Base-by-base conservation (phyloP, 2,329 filamentous ascomycete species). In the Ophiocordyceps camponoti-saundersi region DNA sequence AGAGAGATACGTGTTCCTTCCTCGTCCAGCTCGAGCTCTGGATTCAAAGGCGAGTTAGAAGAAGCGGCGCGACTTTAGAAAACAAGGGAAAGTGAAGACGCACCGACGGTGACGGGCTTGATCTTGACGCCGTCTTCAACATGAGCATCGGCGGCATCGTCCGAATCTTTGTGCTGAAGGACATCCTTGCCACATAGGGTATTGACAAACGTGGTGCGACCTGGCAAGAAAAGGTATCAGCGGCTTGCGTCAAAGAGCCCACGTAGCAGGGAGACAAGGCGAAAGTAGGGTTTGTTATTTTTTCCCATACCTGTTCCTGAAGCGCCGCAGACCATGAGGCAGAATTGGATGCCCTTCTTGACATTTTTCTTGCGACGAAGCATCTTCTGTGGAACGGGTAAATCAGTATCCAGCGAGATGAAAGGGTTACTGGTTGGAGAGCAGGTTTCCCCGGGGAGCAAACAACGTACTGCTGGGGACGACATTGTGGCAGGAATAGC, bases 331-430 rank as follows among this genome's bases (percentile, higher is more conserved):
- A 98, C 92, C 92, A 98, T 98, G 79, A 98, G 71, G 69, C 89
- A 96, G 75, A 98, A 98, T 77, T 98, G 92, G 64, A 98, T 96
- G 65, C 92, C 92, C 80, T 95, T 95, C 85, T 95, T 95, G 73
- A 98, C 90, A 79, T 98, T 96, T 85, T 98, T 98, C 90, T 98
- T 98, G 71, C 87, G 84, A 72, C 92, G 89, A 66, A 95, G 89
- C 85, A 95, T 92, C 70, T 93, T 86, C 80, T 87, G 39, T 36
- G 12, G 13, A 12, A 16, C 40, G 15, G n/a, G 44, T 10, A n/a
- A 30, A 39, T 39, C 34, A 39, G 34, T 18, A 18, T 18, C 15
- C 15, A 39, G 10, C 16, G 16, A 39, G 6, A n/a, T 18, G 34
- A 16, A 39, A 8, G 34, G 18, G 34, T 3, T 8, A 39, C 16